Conservation (phyloP, 2,329 filamentous ascomycete species). For the Fusarium foetens region DNA sequence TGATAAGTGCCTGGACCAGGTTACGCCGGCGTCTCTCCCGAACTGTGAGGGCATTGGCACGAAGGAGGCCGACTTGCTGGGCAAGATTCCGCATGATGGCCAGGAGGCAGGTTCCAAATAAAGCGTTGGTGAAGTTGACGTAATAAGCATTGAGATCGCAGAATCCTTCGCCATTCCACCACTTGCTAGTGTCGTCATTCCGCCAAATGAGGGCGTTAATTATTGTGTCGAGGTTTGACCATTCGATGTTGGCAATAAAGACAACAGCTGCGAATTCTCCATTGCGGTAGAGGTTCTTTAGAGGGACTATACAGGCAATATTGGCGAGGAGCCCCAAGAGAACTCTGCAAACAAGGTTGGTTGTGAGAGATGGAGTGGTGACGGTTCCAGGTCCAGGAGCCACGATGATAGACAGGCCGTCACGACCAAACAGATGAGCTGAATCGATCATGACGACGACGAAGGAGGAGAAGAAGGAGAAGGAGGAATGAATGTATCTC, state of each 20-base stretch:
- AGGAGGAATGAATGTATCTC: background rate
- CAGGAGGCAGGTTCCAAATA: conserved; percentile 63
- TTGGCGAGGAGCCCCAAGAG: conserved; percentile 58
- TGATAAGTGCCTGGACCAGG: conserved; percentile 61
- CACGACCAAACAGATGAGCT: conserved; percentile 33
- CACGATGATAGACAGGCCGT: conserved; percentile 36
- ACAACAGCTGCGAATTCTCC: conserved; percentile 65
- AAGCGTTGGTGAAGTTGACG: conserved; percentile 57
- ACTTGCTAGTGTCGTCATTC: conserved; percentile 59
- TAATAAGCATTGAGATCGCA: conserved; percentile 64
- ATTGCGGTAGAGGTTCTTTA: conserved; percentile 61
- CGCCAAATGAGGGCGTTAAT: conserved; percentile 65
- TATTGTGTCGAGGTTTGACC: conserved; percentile 60
- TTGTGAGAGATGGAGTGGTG: conserved; percentile 47
- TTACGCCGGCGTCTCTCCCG: conserved; percentile 56
- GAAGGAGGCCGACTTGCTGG: conserved; percentile 58
- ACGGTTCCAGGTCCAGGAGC: conserved; percentile 37
- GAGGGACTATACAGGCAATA: conserved; percentile 60
- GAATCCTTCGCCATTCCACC: conserved; percentile 63
- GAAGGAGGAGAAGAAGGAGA: background rate
- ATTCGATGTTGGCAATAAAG: conserved; percentile 58
- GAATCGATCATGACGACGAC: conserved; percentile 27
- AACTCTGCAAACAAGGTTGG: conserved; percentile 62
- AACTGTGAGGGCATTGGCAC: conserved; percentile 53
- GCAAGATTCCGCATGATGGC: conserved; percentile 66